Base-by-base conservation (phyloP, 2,329 filamentous ascomycete species). In the Pezicula rhizophila region DNA sequence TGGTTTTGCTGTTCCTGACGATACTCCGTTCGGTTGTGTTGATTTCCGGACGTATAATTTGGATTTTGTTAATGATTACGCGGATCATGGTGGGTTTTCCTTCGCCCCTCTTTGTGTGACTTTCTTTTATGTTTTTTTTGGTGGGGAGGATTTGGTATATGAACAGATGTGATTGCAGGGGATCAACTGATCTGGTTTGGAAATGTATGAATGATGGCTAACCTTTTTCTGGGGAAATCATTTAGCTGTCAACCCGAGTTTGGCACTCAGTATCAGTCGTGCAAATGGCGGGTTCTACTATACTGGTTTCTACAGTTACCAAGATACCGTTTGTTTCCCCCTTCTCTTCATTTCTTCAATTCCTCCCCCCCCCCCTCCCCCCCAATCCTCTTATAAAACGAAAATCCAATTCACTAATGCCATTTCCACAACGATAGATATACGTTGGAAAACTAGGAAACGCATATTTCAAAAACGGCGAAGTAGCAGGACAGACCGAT, bases 1-100 rank as follows among this genome's bases (percentile, higher is more conserved):
- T 0, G 83, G 83, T 0, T 81, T 75, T 56, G 65, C 78, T 0
- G 80, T 87, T 0, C 78, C 81, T 0, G 70, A 64, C 0, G 74
- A 70, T 42, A 86, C 82, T 0, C 80, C 81, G 0, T 84, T 85
- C 52, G 83, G 83, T 2, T 82, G 77, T 58, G 61, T 56, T 1
- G 75, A 85, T 60, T 86, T 87, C 62, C 71, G 81, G 8, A 79
- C 75, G 0, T 86, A 87, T 63, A 86, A 86, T 57, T 68, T 87
- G 35, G 77, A 87, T 58, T 80, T 86, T 54, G 69, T 75, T 17
- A 87, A 87, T 56, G 72, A 78, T 40, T 82, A 73, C 56, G 67
- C 70, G 0, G 75, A 76, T 25, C 59, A 57, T 41, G 49, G 58
- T 60, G 39, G 48, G 57, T 23, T 23, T 23, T 23, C 4, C 3